These are phyloP conservation scores for Endoconidiophora polonica DNA, from an alignment of 2,329 filamentous ascomycete species.

Conservation along the genomic window DNA sequence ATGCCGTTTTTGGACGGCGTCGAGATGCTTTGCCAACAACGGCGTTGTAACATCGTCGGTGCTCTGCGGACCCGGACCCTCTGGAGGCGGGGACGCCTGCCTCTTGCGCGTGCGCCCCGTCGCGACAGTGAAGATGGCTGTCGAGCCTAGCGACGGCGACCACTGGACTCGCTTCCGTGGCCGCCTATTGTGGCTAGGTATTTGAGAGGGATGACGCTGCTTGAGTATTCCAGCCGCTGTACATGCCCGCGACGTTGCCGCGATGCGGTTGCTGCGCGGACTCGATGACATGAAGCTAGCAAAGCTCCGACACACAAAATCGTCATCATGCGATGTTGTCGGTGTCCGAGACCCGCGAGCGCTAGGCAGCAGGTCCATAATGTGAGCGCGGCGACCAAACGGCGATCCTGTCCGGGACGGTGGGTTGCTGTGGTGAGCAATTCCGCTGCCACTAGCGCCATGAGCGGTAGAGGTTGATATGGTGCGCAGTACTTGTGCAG, in stretches of 20 bases:
- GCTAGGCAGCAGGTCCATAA: conserved; percentile 10
- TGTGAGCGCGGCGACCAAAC: conserved; percentile 1
- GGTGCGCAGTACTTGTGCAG: neutral
- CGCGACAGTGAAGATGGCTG: conserved; percentile 7
- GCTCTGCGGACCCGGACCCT: neutral
- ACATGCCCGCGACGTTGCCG: neutral
- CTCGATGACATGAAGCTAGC: conserved; percentile 11
- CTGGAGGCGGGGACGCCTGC: conserved; percentile 7
- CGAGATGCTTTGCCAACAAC: conserved; percentile 9
- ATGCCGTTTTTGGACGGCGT: conserved; percentile 6
- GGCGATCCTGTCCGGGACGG: neutral
- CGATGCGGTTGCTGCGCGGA: neutral
- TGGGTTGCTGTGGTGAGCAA: neutral
- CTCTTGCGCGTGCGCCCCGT: conserved; percentile 1
- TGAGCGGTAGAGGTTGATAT: neutral
- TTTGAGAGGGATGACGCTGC: neutral
- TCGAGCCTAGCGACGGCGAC: conserved; percentile 16
- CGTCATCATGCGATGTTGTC: neutral
- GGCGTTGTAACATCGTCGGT: conserved; percentile 13
- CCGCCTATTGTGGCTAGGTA: neutral
- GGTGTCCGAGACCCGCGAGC: conserved; percentile 2
- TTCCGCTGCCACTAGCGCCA: neutral
- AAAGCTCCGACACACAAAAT: conserved; percentile 12
- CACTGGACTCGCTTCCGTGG: conserved; percentile 23
- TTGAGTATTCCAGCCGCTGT: conserved; percentile 8